phyloP scores from a whole-genome alignment of 805 yeast species.

The Lipomyces sp. region DNA sequence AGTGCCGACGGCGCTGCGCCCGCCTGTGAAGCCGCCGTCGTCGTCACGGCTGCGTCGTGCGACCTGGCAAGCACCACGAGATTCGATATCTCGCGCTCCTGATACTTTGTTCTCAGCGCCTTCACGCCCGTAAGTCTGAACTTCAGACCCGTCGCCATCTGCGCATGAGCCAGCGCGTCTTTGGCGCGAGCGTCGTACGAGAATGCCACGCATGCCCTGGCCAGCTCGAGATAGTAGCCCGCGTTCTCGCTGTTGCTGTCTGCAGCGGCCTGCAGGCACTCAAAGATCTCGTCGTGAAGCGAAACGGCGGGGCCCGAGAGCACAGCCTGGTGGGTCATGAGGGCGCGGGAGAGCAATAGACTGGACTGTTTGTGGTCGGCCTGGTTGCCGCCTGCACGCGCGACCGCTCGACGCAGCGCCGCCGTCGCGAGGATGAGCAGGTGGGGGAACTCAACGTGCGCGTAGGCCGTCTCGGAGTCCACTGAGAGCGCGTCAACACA shows the following conservation, averaged over 20 bases:
- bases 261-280: conserved; percentile 11
- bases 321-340: conserved; percentile 38
- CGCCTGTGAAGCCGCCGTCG: conserved; percentile 22
- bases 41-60: not conserved
- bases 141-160: conserved; percentile 41
- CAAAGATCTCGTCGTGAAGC: conserved; percentile 32
- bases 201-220: conserved; percentile 33
- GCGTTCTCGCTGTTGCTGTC: conserved; percentile 7
- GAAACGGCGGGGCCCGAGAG: conserved; percentile 32
- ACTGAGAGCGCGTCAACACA: conserved; percentile 46
- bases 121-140: conserved; percentile 80
- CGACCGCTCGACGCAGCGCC: conserved; percentile 44
- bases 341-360: conserved; percentile 39
- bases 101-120: conserved; percentile 84
- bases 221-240: conserved; percentile 24
- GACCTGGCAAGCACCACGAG: conserved; percentile 69
- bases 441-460: conserved; percentile 51
- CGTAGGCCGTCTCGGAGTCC: conserved; percentile 72
- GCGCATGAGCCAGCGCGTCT: conserved; percentile 36
- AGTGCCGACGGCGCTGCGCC: conserved; percentile 6
- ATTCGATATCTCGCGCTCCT: conserved; percentile 65
- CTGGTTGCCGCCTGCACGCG: conserved; percentile 27
- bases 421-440: conserved; percentile 46
- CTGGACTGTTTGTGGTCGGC: not conserved
- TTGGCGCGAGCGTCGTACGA: conserved; percentile 45